These are phyloP conservation scores for Ramaria sp. DNA, from an alignment of 768 basidiomycete genomes.

Conservation along the genomic window DNA sequence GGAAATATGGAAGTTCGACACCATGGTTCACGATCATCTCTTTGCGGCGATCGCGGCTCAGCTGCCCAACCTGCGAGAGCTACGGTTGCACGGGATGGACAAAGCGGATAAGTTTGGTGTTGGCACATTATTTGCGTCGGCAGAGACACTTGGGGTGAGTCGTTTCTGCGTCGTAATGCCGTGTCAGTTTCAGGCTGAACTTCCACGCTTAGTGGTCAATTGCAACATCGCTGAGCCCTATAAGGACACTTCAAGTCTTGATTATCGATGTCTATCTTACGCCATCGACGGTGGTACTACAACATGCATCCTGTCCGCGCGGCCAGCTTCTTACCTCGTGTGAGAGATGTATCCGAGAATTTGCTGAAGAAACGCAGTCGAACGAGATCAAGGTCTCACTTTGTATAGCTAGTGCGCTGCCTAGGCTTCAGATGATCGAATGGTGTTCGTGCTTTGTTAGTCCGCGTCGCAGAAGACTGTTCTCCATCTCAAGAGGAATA, in stretches of 20 bases:
- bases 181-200: not conserved
- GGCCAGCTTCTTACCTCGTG: not conserved
- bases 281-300: not conserved
- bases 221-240: not conserved
- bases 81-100: constrained; percentile 2
- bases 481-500: not conserved
- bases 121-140: not conserved
- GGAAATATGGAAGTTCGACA: constrained; percentile 6
- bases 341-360: constrained; percentile 1
- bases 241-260: not conserved
- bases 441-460: constrained; percentile 7
- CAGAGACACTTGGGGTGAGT: not conserved
- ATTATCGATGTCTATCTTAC: constrained; percentile 7
- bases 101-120: constrained; percentile 3
- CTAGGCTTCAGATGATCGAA: constrained; percentile 3
- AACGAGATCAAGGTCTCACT: constrained; percentile 4
- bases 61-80: constrained; percentile 1
- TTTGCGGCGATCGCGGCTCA: not conserved
- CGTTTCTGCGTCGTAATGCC: not conserved
- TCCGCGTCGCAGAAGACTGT: not conserved
- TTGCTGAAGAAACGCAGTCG: not conserved
- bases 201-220: not conserved
- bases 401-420: not conserved
- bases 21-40: not conserved
- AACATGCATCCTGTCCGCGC: constrained; percentile 3